Evolutionary conservation across 345 rosid genomes (phyloP).

Genomic region (Toxicodendron radicans): DNA sequence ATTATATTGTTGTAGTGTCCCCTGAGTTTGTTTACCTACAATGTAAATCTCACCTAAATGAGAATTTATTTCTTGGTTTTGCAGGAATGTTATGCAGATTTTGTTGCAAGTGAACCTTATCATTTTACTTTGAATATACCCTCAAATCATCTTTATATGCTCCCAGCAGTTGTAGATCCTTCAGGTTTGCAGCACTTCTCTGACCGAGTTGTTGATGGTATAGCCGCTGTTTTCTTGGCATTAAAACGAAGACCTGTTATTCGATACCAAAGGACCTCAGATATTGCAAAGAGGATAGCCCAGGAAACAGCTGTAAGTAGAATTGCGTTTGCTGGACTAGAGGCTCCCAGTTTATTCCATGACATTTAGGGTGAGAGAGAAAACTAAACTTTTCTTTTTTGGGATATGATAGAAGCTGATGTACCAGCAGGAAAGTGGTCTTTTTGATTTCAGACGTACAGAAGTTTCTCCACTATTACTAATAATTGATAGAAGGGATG

Average conservation of each 20-base stretch:
- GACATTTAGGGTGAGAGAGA: not conserved
- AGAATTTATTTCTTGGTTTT: constrained; percentile 31
- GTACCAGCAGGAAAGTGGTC: constrained; percentile 98
- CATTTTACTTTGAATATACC: constrained; percentile 87
- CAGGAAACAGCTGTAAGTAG: constrained; percentile 88
- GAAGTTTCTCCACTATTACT: constrained; percentile 85
- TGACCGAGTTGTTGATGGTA: constrained; percentile 85
- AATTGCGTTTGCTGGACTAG: constrained; percentile 3
- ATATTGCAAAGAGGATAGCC: constrained; percentile 92
- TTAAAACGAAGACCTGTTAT: constrained; percentile 90
- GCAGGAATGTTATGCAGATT: constrained; percentile 98
- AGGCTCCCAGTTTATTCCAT: constrained; percentile 11
- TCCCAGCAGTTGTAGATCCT: constrained; percentile 97
- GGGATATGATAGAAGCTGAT: constrained; percentile 73
- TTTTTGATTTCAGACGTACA: constrained; percentile 91
- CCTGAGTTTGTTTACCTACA: not conserved
- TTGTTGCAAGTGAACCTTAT: constrained; percentile 79
- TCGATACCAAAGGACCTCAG: constrained; percentile 93
- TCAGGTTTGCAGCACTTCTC: constrained; percentile 81
- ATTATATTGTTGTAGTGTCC: not conserved
- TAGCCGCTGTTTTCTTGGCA: constrained; percentile 81
- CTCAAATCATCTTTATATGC: constrained; percentile 81
- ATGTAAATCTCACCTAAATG: not conserved
- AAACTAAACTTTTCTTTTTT: constrained; percentile 9
- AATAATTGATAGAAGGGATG: constrained; percentile 92